Conservation (phyloP, 129 eudicot genomes). For the Kitagawia praeruptora region DNA sequence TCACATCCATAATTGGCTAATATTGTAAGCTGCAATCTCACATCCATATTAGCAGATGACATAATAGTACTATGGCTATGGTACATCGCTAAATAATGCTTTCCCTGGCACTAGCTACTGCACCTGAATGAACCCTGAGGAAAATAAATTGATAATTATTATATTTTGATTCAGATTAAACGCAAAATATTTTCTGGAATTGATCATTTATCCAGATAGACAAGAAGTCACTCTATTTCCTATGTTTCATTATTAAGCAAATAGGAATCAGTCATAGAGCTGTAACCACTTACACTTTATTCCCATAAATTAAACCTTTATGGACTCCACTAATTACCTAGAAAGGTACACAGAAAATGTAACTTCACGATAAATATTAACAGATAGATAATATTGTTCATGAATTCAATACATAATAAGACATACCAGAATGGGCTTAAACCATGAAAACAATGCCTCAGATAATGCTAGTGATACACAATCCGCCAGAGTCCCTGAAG, state of each 20-base stretch:
- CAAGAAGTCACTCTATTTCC: neutral
- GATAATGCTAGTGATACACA: too few species aligned
- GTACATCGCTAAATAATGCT: conserved; percentile 81
- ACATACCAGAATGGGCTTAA: conserved; percentile 85
- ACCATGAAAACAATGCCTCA: conserved; percentile 90
- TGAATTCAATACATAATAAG: conserved; percentile 1
- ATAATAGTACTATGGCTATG: too few species aligned
- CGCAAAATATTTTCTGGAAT: neutral
- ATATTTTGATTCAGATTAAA: neutral
- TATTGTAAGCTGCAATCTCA: too few species aligned
- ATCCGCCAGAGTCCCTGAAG: too few species aligned
- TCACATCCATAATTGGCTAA: too few species aligned
- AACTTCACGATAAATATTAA: neutral
- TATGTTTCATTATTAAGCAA: neutral
- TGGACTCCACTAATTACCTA: conserved; percentile 93
- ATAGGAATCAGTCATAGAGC: neutral
- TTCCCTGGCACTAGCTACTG: conserved; percentile 85
- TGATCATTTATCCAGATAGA: neutral
- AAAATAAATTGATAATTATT: neutral
- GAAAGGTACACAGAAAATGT: conserved; percentile 6
- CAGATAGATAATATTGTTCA: neutral
- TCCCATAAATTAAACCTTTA: conserved; percentile 80
- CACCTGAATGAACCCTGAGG: conserved; percentile 73
- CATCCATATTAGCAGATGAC: too few species aligned
- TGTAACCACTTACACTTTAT: conserved; percentile 55